Evolutionary conservation across 495 filamentous ascomycete species (phyloP), one percentile per base, ranked within the genome.

Genomic region (Letharia columbiana): DNA sequence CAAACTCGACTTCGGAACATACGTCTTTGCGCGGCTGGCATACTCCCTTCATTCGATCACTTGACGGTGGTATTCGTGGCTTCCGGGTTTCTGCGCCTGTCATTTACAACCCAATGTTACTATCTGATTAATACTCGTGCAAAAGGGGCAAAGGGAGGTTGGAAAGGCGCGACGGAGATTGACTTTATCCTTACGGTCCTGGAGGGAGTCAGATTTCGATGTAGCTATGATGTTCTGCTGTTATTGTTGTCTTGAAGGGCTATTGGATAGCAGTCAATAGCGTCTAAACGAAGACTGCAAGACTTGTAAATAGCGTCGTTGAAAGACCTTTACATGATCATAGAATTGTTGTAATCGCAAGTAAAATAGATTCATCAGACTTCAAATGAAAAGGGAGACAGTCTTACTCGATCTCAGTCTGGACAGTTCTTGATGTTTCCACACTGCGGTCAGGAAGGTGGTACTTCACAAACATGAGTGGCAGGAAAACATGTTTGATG

Each of bases 1-100:
- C n/a, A n/a, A 39, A 52, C 18, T 58, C 37, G 31, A 47, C 35
- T 60, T 64, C 11, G 49, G 57, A 57, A 35, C 64, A 68, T 70
- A 68, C 62, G 58, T 61, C 62, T 67, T 64, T 68, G 62, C 58
- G 67, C 54, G 58, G 62, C 68, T 33, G 68, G 66, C 62, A 64
- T 56, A 59, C 37, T 45, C 56, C 56, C 42, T 65, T 58, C 39
- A 65, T 20, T 37, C 56, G 56, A 39, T 33, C 11, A 31, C 18
- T 44, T 56, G 54, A 58, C 50, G 7, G 54, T 37, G 33, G 7
- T 57, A n/a, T 60, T 20, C 28, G 12, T 60, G 63, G 33, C 42
- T 31, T 35, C 31, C 37, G 28, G 15, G n/a, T 41, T 58, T n/a
- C 42, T 58, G 44, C 42, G 41, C 35, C 23, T 4, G 58, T 58